Evolutionary conservation across 352 stramenopile species (phyloP).

Genomic region (Phytophthora sp.): DNA sequence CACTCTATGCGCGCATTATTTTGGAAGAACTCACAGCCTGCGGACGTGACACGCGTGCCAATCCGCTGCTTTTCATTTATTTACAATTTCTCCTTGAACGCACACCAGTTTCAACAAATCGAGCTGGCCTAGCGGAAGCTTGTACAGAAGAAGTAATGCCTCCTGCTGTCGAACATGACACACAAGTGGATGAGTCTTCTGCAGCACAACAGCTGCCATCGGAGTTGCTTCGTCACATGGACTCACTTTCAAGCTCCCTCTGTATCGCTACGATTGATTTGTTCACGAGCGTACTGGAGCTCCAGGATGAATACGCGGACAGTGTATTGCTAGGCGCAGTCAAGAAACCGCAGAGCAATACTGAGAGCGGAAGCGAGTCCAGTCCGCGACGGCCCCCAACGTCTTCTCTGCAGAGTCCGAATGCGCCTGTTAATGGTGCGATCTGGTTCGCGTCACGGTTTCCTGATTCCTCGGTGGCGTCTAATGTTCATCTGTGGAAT

Average conservation of each 20-base stretch:
- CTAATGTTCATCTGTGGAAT: conserved; percentile 84
- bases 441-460: conserved; percentile 87
- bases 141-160: conserved; percentile 8
- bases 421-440: conserved; percentile 41
- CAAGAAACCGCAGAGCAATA: conserved; percentile 16
- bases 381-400: conserved; percentile 21
- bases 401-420: conserved; percentile 26
- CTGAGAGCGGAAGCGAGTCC: conserved; percentile 17
- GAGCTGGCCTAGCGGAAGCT: neutral
- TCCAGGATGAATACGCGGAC: conserved; percentile 74
- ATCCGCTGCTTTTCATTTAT: conserved; percentile 79
- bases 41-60: conserved; percentile 67
- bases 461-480: conserved; percentile 74
- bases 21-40: conserved; percentile 83
- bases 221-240: conserved; percentile 80
- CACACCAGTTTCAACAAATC: neutral
- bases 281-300: conserved; percentile 73
- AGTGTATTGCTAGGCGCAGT: conserved; percentile 46
- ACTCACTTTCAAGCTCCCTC: conserved; percentile 79
- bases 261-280: conserved; percentile 87
- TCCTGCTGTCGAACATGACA: conserved; percentile 12
- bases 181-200: conserved; percentile 16
- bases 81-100: conserved; percentile 80
- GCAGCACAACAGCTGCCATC: conserved; percentile 56
- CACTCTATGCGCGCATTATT: conserved; percentile 79